These are phyloP conservation scores for Triticum timopheevii DNA, from an alignment of 176 grass and related monocot species.

Conservation along the genomic window DNA sequence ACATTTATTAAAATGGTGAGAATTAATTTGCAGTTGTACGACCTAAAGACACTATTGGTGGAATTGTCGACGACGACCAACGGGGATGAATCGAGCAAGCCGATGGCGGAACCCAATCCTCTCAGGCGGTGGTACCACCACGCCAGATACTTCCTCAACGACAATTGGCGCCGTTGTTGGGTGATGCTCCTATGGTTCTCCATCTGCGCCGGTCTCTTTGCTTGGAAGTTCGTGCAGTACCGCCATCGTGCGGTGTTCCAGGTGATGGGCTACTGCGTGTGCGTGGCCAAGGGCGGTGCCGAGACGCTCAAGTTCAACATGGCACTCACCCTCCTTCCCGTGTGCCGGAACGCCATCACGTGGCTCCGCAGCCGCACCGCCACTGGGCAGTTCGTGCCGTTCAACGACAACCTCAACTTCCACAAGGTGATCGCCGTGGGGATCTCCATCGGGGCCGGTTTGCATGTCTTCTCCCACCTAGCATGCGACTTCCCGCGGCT, in stretches of 20 bases:
- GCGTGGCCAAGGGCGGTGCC: conserved; percentile 83
- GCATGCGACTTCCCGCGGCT: conserved; percentile 89
- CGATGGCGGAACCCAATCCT: conserved; percentile 61
- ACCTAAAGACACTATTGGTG: conserved; percentile 63
- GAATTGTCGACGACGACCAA: conserved; percentile 54
- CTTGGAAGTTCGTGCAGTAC: conserved; percentile 84
- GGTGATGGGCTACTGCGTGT: conserved; percentile 96
- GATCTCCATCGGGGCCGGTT: conserved; percentile 42
- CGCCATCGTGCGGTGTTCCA: conserved; percentile 50
- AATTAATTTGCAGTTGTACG: conserved; percentile 37
- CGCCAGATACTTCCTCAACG: conserved; percentile 61
- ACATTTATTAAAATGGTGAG: neutral
- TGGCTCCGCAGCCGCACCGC: conserved; percentile 66
- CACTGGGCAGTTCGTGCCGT: conserved; percentile 37
- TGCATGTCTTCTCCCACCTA: conserved; percentile 63
- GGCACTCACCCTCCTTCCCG: conserved; percentile 84
- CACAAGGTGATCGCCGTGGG: conserved; percentile 86
- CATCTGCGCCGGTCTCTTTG: conserved; percentile 54
- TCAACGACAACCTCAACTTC: conserved; percentile 97
- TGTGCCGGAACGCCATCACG: conserved; percentile 91
- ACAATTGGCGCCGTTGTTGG: conserved; percentile 88
- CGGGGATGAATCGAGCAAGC: conserved; percentile 57
- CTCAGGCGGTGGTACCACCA: conserved; percentile 51
- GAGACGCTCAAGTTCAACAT: conserved; percentile 99
- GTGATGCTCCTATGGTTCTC: conserved; percentile 63